Base-by-base conservation (phyloP, 2,329 filamentous ascomycete species). In the Grosmannia huntii region DNA sequence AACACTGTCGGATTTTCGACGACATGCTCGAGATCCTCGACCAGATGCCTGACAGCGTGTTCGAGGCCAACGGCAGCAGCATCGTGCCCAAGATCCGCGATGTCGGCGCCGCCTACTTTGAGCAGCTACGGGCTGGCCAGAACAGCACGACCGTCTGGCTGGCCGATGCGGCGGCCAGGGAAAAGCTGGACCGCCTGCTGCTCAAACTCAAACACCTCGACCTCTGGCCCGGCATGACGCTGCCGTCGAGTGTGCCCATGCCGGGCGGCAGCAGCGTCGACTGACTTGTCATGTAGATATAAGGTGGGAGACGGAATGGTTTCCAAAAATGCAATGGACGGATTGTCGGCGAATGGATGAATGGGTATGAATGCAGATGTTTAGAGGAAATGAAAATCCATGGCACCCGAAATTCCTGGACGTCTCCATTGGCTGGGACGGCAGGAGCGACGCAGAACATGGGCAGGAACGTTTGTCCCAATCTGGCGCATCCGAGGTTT, bases 71-170 rank as follows among this genome's bases (percentile, higher is more conserved):
- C 55, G 69, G 69, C 0, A 64, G 64, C 19, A 68, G 67, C 44
- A 49, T 70, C 0, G 66, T 71, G n/a, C 66, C 69, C n/a, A 72
- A 72, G 60, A 65, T 71, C 28, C 63, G 71, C 23, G 71, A 72
- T 54, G 68, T 71, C 55, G 70, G 69, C 1, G 66, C 67, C 5
- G 70, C 68, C 0, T 69, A 71, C 28, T 60, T 72, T 2, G 66
- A 69, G 21, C 65, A 68, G 46, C 60, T 65, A n/a, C 62, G 64
- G 28, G 57, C 64, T 36, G 48, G 51, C 5, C 28, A 57, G 57
- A 12, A 62, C 48, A 11, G 55, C 31, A 21, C 41, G 16, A 10
- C 5, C 2, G 41, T 19, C 41, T 41, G 38, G 1, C 5, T 6
- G 5, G 38, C 14, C 38, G 38, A 41, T 41, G 38, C 36, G 57